A percentile compares a stretch with the other conserved stretches of the same genome.
Conservation (phyloP, 2,329 filamentous ascomycete genomes). For the Dactylellina haptotyla region DNA sequence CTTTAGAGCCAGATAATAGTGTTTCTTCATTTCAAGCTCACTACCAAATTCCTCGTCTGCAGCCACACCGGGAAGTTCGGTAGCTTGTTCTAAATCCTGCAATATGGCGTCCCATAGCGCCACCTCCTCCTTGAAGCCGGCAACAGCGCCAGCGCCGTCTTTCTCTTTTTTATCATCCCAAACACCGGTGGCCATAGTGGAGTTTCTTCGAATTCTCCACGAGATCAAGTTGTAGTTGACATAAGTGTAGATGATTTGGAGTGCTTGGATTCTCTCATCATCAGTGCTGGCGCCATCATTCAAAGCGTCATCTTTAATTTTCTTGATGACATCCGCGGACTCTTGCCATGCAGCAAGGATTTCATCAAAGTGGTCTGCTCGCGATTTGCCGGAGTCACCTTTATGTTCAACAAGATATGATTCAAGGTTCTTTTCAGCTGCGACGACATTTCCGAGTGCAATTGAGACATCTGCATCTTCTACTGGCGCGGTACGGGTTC, state of each 20-base stretch:
- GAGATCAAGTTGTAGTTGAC: slow-evolving; percentile 94
- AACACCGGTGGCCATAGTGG: slow-evolving; percentile 75
- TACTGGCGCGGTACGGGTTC: slow-evolving; percentile 83
- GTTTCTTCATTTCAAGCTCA: slow-evolving; percentile 79
- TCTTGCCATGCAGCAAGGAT: slow-evolving; percentile 92
- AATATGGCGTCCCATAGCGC: slow-evolving; percentile 85
- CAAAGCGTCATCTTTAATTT: slow-evolving; percentile 83
- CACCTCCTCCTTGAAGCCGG: slow-evolving; percentile 75
- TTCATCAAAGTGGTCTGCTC: slow-evolving; percentile 87
- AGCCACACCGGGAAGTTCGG: slow-evolving; percentile 87
- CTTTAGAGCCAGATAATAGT: slow-evolving; percentile 91
- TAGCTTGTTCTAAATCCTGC: slow-evolving; percentile 83
- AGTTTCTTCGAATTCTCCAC: slow-evolving; percentile 92
- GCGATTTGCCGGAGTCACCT: slow-evolving; percentile 66
- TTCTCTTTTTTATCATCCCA: slow-evolving; percentile 63
- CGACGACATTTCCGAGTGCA: slow-evolving; percentile 76
- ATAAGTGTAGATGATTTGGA: slow-evolving; percentile 90
- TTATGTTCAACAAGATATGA: slow-evolving; percentile 55
- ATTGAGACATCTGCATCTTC: slow-evolving; percentile 93
- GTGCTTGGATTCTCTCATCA: slow-evolving; percentile 86
- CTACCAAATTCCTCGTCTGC: slow-evolving; percentile 79
- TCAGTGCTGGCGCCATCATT: slow-evolving; percentile 81
- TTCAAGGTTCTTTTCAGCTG: slow-evolving; percentile 63
- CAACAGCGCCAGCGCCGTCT: slow-evolving; percentile 68
- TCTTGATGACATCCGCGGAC: slow-evolving; percentile 90